These are phyloP conservation scores for Neofusicoccum ribis DNA, from an alignment of 2,329 filamentous ascomycete species.

Conservation along the genomic window DNA sequence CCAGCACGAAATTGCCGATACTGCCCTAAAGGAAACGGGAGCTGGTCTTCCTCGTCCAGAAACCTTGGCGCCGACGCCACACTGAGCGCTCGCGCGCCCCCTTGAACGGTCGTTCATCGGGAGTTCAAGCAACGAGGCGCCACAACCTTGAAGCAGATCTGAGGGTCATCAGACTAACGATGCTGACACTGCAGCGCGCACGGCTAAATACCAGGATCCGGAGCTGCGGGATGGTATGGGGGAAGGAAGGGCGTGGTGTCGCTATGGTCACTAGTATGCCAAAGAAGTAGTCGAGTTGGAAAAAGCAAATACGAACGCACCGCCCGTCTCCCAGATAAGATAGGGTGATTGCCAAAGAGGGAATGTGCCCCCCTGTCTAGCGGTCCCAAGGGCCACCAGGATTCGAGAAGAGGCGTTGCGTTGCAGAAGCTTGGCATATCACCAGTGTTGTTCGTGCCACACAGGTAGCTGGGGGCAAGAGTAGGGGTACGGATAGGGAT, in stretches of 20 bases:
- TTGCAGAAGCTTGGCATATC: slow-evolving; percentile 13
- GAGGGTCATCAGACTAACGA: slow-evolving; percentile 2
- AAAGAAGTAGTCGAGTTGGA: background rate
- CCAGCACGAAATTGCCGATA: background rate
- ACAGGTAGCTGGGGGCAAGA: background rate
- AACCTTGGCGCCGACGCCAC: slow-evolving; percentile 5
- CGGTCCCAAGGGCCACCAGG: background rate
- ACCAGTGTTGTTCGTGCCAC: background rate
- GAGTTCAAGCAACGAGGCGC: background rate
- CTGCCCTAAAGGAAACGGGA: background rate
- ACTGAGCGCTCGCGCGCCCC: background rate
- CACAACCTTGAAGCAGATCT: slow-evolving; percentile 11
- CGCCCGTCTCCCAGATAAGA: slow-evolving; percentile 10
- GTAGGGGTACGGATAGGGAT: slow-evolving; percentile 5
- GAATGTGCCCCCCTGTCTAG: slow-evolving; percentile 13
- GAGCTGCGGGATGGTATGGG: slow-evolving; percentile 4
- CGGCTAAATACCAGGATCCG: slow-evolving; percentile 12
- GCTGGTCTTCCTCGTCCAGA: background rate
- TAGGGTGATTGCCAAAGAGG: slow-evolving; percentile 3
- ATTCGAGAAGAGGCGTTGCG: background rate
- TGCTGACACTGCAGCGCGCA: background rate
- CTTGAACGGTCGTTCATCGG: slow-evolving; percentile 3
- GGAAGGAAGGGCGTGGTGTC: background rate
- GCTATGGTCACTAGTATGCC: slow-evolving; percentile 12
- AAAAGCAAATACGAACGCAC: slow-evolving; percentile 14